Base-by-base conservation (phyloP, 2,329 filamentous ascomycete genomes). In the Fonsecaea erecta region DNA sequence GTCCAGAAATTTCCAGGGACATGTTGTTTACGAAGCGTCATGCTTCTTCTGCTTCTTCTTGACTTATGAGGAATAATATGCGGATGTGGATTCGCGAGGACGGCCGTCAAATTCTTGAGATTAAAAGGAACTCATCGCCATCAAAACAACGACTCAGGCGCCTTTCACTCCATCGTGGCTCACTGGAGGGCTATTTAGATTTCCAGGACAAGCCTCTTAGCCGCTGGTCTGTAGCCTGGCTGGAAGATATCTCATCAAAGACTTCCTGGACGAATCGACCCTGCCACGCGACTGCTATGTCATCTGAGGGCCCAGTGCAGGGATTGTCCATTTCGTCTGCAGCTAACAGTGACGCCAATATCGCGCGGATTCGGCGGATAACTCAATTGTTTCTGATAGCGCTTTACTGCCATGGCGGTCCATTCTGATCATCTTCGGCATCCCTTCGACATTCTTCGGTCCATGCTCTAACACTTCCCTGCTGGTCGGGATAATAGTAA, bases 401-500 rank as follows among this genome's bases (percentile, higher is more conserved):
- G 7, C 6, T 67, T 68, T 52, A 68, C 67, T 11, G 55, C 67
- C 26, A 67, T 70, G 66, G 67, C 64, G 16, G 57, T 65, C 52
- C n/a, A 68, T 70, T 18, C 32, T 68, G 24, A 66, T 71, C 64
- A 62, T 63, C 6, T 68, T 68, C 68, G 62, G 61, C 48, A 64
- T 68, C 28, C 69, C 68, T n/a, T n/a, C 60, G 63, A 34, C 52
- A 64, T 60, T 63, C 68, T 12, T 63, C 57, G 7, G 52, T 66
- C 40, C 53, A 54, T 40, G 64, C 64, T 48, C 48, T 71, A 37
- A 21, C 69, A 14, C 30, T 69, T n/a, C 63, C 65, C 1, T 68
- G 57, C 65, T 66, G 26, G 64, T 67, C 26, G 78, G 79, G 12
- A 63, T 70, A 60, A 68, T 68, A 12, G 63, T 59, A 11, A 21